phyloP scores from a whole-genome alignment of 768 basidiomycete genomes.

The Mrakia frigida region DNA sequence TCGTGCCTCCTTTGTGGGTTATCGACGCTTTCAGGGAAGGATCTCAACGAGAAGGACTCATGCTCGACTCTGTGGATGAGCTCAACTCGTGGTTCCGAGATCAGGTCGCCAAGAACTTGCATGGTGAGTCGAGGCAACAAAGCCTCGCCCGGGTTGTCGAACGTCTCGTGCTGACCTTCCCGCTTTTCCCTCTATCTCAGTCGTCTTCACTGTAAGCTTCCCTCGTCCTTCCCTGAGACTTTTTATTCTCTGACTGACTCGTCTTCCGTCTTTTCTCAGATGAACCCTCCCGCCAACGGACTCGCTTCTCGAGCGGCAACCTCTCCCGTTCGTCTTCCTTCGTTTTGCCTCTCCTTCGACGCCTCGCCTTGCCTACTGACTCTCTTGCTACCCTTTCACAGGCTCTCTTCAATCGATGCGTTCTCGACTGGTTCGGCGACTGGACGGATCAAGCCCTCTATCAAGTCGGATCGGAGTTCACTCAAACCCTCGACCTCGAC shows the following conservation, averaged over 20 bases:
- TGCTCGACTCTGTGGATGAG: constrained; percentile 97
- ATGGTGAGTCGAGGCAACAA: constrained; percentile 80
- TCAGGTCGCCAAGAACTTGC: constrained; percentile 94
- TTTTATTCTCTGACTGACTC: background rate
- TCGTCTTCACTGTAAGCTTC: constrained; percentile 5
- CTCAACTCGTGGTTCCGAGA: constrained; percentile 98
- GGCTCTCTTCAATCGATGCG: constrained; percentile 91
- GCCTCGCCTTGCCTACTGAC: background rate
- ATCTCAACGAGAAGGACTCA: constrained; percentile 95
- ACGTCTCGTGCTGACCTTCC: background rate
- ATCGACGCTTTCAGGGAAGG: constrained; percentile 60
- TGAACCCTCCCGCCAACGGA: constrained; percentile 28
- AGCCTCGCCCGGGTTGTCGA: background rate
- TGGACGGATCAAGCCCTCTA: constrained; percentile 99
- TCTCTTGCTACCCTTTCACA: constrained; percentile 68
- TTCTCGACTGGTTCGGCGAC: constrained; percentile 98
- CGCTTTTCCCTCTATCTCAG: background rate
- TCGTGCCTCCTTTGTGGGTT: background rate
- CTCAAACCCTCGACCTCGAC: constrained; percentile 86
- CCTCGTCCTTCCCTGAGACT: background rate
- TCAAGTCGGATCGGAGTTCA: constrained; percentile 97
- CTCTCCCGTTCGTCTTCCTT: constrained; percentile 66
- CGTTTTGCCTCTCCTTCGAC: background rate
- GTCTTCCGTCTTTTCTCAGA: background rate
- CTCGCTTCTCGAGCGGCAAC: constrained; percentile 84